Conservation (phyloP, 352 stramenopile species). For the Pythium angustatum region DNA sequence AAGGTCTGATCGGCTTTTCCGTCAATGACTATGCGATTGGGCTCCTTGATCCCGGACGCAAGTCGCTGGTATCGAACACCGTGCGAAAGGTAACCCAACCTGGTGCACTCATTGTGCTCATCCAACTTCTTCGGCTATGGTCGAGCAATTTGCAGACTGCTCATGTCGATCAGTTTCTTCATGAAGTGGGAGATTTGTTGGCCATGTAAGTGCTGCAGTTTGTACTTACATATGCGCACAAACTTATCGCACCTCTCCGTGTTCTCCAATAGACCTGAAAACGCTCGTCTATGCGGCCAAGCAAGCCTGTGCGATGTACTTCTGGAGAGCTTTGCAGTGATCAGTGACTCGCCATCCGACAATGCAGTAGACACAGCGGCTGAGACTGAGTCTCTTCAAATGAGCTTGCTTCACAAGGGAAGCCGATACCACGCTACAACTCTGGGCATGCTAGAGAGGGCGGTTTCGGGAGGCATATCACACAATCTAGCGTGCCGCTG, state of each 20-base stretch:
- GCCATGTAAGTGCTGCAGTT: slow-evolving; percentile 6
- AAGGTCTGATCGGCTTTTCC: slow-evolving; percentile 15
- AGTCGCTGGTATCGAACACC: neutral
- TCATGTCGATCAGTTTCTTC: slow-evolving; percentile 14
- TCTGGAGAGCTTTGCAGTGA: slow-evolving; percentile 17
- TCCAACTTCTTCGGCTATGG: slow-evolving; percentile 30
- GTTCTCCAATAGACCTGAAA: slow-evolving; percentile 20
- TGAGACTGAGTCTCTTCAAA: neutral
- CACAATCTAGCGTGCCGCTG: slow-evolving; percentile 22
- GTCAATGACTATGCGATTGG: slow-evolving; percentile 17
- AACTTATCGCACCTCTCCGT: neutral
- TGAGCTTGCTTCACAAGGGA: slow-evolving; percentile 13
- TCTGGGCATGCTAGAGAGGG: slow-evolving; percentile 19
- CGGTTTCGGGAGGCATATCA: slow-evolving; percentile 12
- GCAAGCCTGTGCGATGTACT: slow-evolving; percentile 22
- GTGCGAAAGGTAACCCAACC: slow-evolving; percentile 16
- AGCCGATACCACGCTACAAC: slow-evolving; percentile 7
- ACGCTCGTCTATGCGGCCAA: slow-evolving; percentile 14
- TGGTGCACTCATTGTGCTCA: slow-evolving; percentile 16
- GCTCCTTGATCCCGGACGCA: neutral
- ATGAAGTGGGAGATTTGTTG: slow-evolving; percentile 7
- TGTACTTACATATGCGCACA: neutral
- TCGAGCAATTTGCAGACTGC: neutral
- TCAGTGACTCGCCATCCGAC: neutral
- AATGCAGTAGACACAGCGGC: neutral